phyloP scores from a whole-genome alignment of 805 yeast species.

The Nakazawaea ernobii region DNA sequence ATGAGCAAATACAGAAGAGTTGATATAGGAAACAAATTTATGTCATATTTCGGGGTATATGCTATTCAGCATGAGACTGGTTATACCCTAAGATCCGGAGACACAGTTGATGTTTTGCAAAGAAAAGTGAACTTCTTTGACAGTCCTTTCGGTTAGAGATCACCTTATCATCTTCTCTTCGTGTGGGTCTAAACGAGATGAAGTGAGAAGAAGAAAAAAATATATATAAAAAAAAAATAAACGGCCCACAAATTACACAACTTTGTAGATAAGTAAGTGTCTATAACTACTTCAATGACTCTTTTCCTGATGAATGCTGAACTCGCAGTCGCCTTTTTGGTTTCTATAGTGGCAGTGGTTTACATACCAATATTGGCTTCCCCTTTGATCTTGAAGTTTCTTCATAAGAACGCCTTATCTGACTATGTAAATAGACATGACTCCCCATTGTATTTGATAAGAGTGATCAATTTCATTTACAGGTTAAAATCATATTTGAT shows the following conservation, averaged over 20 bases:
- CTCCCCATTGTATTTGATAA: background rate
- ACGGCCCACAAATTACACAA: background rate
- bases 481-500: background rate
- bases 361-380: background rate
- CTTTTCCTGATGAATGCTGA: background rate
- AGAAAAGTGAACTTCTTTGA: conserved; percentile 13
- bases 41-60: conserved; percentile 23
- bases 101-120: conserved; percentile 18
- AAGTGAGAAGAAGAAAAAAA: background rate
- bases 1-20: conserved; percentile 23
- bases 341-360: background rate
- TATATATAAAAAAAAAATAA: background rate
- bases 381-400: background rate
- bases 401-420: background rate
- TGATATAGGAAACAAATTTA: conserved; percentile 21
- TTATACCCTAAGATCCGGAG: conserved; percentile 18
- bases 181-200: background rate
- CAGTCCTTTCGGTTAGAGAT: background rate
- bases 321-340: background rate
- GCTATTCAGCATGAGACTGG: conserved; percentile 20
- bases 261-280: background rate
- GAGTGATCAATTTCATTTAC: background rate
- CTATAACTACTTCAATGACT: background rate
- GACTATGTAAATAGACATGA: background rate
- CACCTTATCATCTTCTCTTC: too few species aligned